These are phyloP conservation scores for Xerocomus potaroensis DNA, from an alignment of 768 basidiomycete species.

Conservation along the genomic window DNA sequence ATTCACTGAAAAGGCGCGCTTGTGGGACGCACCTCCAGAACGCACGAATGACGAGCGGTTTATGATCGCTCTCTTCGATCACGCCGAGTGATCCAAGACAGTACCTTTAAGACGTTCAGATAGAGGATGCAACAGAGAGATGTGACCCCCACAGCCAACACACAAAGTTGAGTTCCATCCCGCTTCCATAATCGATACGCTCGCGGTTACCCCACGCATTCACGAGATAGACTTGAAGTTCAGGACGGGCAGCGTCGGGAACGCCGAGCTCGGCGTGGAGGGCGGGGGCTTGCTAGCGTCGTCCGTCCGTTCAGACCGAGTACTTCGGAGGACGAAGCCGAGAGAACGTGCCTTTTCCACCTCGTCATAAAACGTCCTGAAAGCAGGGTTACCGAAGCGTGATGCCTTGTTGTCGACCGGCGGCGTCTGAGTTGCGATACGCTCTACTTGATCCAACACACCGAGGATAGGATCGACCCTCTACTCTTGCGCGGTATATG, in stretches of 20 bases:
- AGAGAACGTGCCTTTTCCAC: conserved; percentile 53
- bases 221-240: conserved; percentile 75
- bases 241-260: conserved; percentile 53
- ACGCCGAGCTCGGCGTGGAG: conserved; percentile 64
- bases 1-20: too few species aligned
- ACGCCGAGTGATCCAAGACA: conserved; percentile 75
- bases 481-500: conserved; percentile 38
- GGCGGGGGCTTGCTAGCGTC: conserved; percentile 43
- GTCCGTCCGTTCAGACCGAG: too few species aligned
- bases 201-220: conserved; percentile 91
- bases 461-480: conserved; percentile 56
- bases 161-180: conserved; percentile 97
- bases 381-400: conserved; percentile 96
- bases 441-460: conserved; percentile 64
- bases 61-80: conserved; percentile 58
- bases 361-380: conserved; percentile 85
- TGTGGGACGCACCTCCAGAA: conserved; percentile 89
- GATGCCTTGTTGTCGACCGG: conserved; percentile 88
- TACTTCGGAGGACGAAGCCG: too few species aligned
- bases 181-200: conserved; percentile 98
- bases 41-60: conserved; percentile 71
- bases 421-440: conserved; percentile 65
- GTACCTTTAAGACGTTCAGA: conserved; percentile 46
- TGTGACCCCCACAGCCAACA: conserved; percentile 79
- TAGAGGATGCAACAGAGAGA: neutral